Conservation (phyloP, 768 basidiomycete genomes). For the Lentinula detonsa region DNA sequence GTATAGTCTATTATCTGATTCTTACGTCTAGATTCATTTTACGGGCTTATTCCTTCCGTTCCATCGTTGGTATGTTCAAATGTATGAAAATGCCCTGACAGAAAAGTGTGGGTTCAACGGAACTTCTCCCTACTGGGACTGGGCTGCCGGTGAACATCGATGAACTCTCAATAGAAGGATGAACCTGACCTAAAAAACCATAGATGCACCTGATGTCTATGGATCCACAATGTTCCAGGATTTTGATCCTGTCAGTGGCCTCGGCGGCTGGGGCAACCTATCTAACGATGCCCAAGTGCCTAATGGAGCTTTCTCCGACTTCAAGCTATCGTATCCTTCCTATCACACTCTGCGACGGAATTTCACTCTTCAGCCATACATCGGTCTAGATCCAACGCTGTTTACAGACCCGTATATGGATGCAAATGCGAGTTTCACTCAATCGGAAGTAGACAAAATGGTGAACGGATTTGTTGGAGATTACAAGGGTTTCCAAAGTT, state of each 20-base stretch:
- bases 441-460: constrained; percentile 15
- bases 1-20: neutral
- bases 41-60: constrained; percentile 19
- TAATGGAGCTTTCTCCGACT: constrained; percentile 20
- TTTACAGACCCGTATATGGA: constrained; percentile 13
- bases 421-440: constrained; percentile 21
- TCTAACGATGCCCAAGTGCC: constrained; percentile 12
- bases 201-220: constrained; percentile 11
- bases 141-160: constrained; percentile 13
- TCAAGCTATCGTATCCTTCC: constrained; percentile 23
- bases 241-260: constrained; percentile 11
- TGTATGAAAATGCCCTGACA: constrained; percentile 11
- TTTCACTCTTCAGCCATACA: constrained; percentile 25
- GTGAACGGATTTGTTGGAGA: constrained; percentile 22
- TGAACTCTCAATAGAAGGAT: neutral
- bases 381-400: constrained; percentile 8
- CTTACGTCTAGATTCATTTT: constrained; percentile 11
- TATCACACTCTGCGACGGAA: constrained; percentile 25
- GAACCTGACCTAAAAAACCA: neutral
- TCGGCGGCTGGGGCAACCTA: constrained; percentile 17
- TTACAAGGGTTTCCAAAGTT: constrained; percentile 22
- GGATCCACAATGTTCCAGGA: constrained; percentile 14
- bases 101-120: constrained; percentile 15
- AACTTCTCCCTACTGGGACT: constrained; percentile 18
- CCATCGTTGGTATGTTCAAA: constrained; percentile 16